Evolutionary conservation across 1,284 basidiomycete genomes (phyloP).

Genomic region (Fomitopsis schrenkii): DNA sequence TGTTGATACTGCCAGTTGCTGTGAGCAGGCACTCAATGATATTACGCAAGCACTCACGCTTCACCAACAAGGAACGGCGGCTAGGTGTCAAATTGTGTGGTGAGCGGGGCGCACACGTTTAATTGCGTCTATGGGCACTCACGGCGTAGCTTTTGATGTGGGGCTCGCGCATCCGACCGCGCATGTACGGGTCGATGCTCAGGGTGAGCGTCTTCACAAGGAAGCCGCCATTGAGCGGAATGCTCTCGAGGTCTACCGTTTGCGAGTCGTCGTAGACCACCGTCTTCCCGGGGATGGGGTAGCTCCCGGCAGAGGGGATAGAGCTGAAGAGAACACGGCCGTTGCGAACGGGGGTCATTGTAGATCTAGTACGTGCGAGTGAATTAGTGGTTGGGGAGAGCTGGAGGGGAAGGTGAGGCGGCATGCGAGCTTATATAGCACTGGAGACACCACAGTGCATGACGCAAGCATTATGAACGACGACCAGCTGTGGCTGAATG

Average conservation of each 20-base stretch:
- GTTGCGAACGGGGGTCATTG: constrained; percentile 14
- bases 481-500: no score
- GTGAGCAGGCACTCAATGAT: no score
- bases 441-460: no score
- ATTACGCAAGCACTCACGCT: constrained; percentile 30
- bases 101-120: no score
- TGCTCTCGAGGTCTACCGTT: constrained; percentile 46
- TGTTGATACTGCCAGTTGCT: constrained; percentile 6
- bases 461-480: no score
- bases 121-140: background rate
- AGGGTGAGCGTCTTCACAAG: constrained; percentile 46
- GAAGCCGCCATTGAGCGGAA: constrained; percentile 45
- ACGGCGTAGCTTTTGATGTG: constrained; percentile 21
- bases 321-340: constrained; percentile 14
- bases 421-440: no score
- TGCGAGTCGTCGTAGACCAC: constrained; percentile 41
- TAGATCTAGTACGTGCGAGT: background rate
- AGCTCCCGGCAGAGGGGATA: background rate
- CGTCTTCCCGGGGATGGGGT: constrained; percentile 43
- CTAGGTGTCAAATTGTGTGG: background rate
- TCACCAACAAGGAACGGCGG: constrained; percentile 25
- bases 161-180: constrained; percentile 30
- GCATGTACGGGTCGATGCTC: constrained; percentile 48
- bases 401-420: no score
- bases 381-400: no score